Conservation (phyloP, 345 rosid species). For the Salix koriyanagi region DNA sequence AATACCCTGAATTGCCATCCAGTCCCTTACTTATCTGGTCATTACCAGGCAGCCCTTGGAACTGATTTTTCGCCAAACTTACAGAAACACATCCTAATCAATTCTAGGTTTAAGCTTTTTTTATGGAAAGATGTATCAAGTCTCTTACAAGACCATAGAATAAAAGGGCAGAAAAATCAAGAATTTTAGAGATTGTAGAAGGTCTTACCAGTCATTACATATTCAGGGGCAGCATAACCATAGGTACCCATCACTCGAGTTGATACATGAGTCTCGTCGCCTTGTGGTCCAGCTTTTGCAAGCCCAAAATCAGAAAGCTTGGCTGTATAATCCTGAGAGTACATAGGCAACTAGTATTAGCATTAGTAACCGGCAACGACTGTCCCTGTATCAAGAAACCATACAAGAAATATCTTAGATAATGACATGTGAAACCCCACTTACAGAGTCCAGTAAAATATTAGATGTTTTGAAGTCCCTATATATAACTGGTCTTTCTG, state of each 20-base stretch:
- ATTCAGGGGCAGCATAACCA: slow-evolving; percentile 97
- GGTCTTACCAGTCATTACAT: slow-evolving; percentile 87
- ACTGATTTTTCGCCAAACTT: neutral
- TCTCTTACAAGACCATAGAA: neutral
- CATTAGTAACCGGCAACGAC: neutral
- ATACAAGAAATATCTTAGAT: neutral
- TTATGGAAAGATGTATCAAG: neutral
- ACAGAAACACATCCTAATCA: neutral
- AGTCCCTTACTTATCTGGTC: neutral
- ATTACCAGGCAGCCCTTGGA: neutral
- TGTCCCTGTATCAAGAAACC: neutral
- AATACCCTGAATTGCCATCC: neutral
- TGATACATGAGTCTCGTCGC: slow-evolving; percentile 93
- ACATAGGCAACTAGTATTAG: slow-evolving; percentile 19
- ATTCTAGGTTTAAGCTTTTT: neutral
- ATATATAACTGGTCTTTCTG: slow-evolving; percentile 91
- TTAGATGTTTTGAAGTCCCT: slow-evolving; percentile 96
- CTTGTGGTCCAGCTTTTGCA: slow-evolving; percentile 98
- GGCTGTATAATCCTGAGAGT: slow-evolving; percentile 81
- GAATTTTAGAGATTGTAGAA: neutral
- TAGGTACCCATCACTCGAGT: slow-evolving; percentile 98
- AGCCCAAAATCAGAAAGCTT: slow-evolving; percentile 97
- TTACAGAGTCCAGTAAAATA: slow-evolving; percentile 87
- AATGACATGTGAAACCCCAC: slow-evolving; percentile 18
- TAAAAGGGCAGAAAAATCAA: neutral